Base-by-base conservation (phyloP, 2,329 filamentous ascomycete genomes). In the Botrytis fabae region DNA sequence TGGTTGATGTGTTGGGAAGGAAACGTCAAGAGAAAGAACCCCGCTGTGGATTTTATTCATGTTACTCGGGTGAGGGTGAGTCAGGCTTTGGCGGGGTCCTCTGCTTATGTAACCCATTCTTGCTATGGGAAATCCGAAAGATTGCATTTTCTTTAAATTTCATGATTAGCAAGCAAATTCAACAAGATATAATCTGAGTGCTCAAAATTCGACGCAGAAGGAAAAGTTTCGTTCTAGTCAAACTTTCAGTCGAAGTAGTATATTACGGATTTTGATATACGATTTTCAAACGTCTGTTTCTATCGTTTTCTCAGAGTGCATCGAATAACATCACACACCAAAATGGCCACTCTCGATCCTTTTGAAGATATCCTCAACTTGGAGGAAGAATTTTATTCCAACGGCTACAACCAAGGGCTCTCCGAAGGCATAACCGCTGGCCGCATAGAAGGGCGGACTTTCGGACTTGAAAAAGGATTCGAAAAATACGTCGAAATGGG, bases 381-480 rank as follows among this genome's bases (percentile, higher is more conserved):
- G 28, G 89, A 91, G 80, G 87, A 90, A 71, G 81, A 84, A 74
- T 97, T 95, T 84, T 97, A 98, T 84, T 85, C 88, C 62, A 90
- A 95, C 82, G 96, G 96, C 74, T 95, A 94, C 84, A 82, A 86
- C 9, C 87, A 93, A 71, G 96, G 96, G 61, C 82, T 89, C 65
- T 84, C 86, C 59, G 95, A 97, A 82, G 96, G 96, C 74, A 85
- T 89, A 59, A 87, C 87, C 74, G 91, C 93, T 46, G 96, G 96
- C 57, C 90, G 91, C 73, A 90, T 93, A 76, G 96, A 99, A 86
- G 96, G 96, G 74, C 92, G 94, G 69, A 89, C 94, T 32, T 94
- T 98, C 80, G 96, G 95, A 0, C 89, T 98, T 60, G 92, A 97
- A 81, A 96, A 95, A 76, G 95, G 95, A 0, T 98, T 96, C 78